Evolutionary conservation across 2,329 filamentous ascomycete species (phyloP), one percentile per base, ranked within the genome.

Genomic region (Colletotrichum acutatum): DNA sequence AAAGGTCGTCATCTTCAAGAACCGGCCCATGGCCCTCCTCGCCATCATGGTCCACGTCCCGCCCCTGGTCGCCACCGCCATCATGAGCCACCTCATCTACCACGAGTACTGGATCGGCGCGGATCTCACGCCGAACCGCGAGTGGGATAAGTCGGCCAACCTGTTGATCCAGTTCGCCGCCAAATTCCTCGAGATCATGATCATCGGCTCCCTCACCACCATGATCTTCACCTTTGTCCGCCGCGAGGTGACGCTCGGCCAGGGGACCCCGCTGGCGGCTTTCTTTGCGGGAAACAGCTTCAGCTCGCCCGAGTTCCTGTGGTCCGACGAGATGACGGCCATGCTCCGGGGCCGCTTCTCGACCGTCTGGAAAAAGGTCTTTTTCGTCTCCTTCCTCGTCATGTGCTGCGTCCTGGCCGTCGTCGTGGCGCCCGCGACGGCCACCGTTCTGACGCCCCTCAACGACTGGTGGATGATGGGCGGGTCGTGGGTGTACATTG

Each of bases 161-260:
- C 24, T 61, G 16, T 9, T 46, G 1, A 68, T 68, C 30, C 56
- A 60, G 5, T 61, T 61, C 6, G 56, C 65, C 19, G 30, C 56
- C 16, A 68, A 68, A 16, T 19, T 68, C 5, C 28, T 68, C 22
- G 56, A 68, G 19, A 54, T 49, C 30, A 26, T 54, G 26, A 68
- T 68, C 4, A 37, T 68, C 9, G 46, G 34, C 19, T 68, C 57
- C 16, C 65, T 61, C 16, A 49, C 30, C 11, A 61, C 56, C 8
- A 68, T 68, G 30, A 30, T 68, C 8, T 68, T 61, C 42, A 61
- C 56, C n/a, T 68, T 68, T 5, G n/a, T 68, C 16, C 65, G 65
- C 1, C 22, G 28, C 1, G 57, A 68, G 22, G 56, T 46, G n/a
- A 26, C 58, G 12, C 57, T 60, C 5, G n/a, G 22, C 5, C 56